Evolutionary conservation across 495 filamentous ascomycete species (phyloP).

Genomic region (Aeminium ludgeri): DNA sequence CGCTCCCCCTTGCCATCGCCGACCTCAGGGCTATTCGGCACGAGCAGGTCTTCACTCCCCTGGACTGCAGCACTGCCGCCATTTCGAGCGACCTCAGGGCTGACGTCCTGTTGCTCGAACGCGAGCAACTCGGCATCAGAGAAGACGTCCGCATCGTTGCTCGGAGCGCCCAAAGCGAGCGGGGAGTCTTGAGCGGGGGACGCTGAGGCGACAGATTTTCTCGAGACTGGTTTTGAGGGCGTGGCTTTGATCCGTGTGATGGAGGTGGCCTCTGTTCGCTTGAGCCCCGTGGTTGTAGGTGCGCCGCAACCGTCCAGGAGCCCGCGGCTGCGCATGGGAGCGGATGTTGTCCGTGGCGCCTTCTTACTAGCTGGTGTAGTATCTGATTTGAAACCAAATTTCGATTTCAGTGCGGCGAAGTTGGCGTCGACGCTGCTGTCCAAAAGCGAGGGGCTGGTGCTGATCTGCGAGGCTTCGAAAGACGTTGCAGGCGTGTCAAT

Average conservation of each 20-base stretch:
- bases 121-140: conserved; percentile 3
- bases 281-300: neutral
- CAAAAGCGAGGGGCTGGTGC: conserved; percentile 2
- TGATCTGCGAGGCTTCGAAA: neutral
- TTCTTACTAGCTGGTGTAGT: neutral
- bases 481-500: conserved; percentile 4
- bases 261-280: neutral
- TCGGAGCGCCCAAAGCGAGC: neutral
- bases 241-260: neutral
- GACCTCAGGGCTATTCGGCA: conserved; percentile 55
- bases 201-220: neutral
- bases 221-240: neutral
- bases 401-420: conserved; percentile 6
- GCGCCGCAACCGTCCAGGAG: neutral
- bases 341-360: neutral
- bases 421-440: conserved; percentile 7
- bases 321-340: neutral
- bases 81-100: neutral
- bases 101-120: conserved; percentile 4
- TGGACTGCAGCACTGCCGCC: conserved; percentile 15
- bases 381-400: conserved; percentile 3
- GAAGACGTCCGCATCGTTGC: neutral
- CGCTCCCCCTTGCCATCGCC: conserved; percentile 17
- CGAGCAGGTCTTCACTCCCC: conserved; percentile 63
- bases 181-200: conserved; percentile 1